Evolutionary conservation across 805 yeast species (phyloP).

Genomic region (Blastobotrys mokoenaii): DNA sequence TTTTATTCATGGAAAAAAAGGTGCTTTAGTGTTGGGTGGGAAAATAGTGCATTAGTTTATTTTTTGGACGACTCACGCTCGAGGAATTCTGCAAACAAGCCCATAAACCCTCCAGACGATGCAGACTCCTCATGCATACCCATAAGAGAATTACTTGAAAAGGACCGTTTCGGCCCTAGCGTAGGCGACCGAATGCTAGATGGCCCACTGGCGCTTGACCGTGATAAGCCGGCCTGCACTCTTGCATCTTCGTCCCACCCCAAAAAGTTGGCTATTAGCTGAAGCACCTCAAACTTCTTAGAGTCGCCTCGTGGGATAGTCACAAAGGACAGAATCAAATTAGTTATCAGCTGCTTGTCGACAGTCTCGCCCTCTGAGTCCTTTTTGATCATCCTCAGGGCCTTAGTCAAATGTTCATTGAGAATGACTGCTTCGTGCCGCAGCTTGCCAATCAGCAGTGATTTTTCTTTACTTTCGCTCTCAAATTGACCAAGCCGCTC

Average conservation of each 20-base stretch:
- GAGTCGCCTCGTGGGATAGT: constrained; percentile 88
- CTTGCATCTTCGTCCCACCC: constrained; percentile 71
- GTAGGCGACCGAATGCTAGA: too few relatives aligned
- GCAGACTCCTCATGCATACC: neutral
- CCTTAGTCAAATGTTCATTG: constrained; percentile 93
- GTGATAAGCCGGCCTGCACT: constrained; percentile 26
- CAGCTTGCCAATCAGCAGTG: constrained; percentile 75
- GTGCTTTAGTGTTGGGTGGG: too few relatives aligned
- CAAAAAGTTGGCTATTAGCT: constrained; percentile 69
- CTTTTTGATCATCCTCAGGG: constrained; percentile 73
- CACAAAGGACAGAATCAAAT: constrained; percentile 75
- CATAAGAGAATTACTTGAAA: constrained; percentile 8
- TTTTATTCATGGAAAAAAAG: neutral
- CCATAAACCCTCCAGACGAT: constrained; percentile 27
- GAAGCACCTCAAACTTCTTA: constrained; percentile 87
- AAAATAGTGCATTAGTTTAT: too few relatives aligned
- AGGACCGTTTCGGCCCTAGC: constrained; percentile 13
- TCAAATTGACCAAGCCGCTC: constrained; percentile 35
- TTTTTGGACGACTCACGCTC: constrained; percentile 24
- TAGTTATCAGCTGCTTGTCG: constrained; percentile 83
- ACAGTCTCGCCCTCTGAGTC: constrained; percentile 68
- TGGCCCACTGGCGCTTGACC: constrained; percentile 7
- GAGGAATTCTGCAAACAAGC: constrained; percentile 30
- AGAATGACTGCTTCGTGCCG: constrained; percentile 90
- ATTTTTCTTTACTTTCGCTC: constrained; percentile 58